Evolutionary conservation across 2,329 filamentous ascomycete species (phyloP).

Genomic region (Thelonectria rubi): DNA sequence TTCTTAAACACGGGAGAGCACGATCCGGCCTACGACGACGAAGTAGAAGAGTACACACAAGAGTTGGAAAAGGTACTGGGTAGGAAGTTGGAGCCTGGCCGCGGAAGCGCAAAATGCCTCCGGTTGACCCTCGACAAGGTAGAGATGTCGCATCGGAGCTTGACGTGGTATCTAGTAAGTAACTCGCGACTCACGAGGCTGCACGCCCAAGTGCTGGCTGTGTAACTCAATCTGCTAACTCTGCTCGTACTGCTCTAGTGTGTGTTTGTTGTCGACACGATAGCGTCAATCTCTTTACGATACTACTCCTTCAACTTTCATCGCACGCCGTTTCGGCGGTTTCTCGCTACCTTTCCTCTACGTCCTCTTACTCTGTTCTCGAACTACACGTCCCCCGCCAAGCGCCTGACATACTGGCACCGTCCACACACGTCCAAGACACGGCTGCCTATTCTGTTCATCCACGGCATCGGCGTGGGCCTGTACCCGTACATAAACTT

Average conservation of each 20-base stretch:
- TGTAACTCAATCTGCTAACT: conserved; percentile 21
- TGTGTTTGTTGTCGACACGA: conserved; percentile 58
- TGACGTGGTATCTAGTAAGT: conserved; percentile 44
- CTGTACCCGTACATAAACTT: conserved; percentile 66
- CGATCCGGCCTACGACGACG: neutral
- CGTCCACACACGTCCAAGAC: conserved; percentile 62
- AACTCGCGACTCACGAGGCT: neutral
- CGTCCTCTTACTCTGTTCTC: conserved; percentile 59
- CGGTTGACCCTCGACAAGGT: conserved; percentile 67
- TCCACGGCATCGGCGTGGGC: conserved; percentile 67
- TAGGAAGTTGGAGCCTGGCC: neutral
- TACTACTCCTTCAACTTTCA: conserved; percentile 59
- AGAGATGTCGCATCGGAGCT: conserved; percentile 62
- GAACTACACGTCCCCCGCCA: conserved; percentile 54
- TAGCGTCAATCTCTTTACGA: conserved; percentile 47
- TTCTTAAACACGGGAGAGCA: conserved; percentile 50
- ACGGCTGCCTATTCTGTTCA: conserved; percentile 65
- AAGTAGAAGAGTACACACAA: conserved; percentile 36
- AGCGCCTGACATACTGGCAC: conserved; percentile 54
- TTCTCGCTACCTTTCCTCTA: conserved; percentile 60
- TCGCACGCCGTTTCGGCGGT: conserved; percentile 49
- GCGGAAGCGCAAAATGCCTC: conserved; percentile 58
- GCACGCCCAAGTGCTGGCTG: neutral
- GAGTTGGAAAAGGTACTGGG: conserved; percentile 30
- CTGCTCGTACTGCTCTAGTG: conserved; percentile 41